Base-by-base conservation (phyloP, 176 grass and related monocot genomes). In the Olyra latifolia region DNA sequence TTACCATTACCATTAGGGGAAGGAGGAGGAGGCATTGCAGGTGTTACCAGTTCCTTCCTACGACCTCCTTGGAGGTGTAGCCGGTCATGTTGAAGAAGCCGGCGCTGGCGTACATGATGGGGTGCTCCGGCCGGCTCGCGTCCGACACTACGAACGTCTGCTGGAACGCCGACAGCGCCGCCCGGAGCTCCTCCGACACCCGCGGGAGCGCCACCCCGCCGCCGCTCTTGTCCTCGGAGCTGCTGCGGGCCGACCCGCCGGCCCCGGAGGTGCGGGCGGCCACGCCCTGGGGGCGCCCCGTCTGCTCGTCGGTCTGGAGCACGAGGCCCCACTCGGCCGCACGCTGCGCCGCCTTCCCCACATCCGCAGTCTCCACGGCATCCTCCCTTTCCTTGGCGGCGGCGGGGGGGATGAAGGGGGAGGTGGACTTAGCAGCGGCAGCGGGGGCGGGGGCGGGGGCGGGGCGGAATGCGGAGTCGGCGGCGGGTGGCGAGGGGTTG, bases 291-390 rank as follows among this genome's bases (percentile, higher is more conserved):
- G 84, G 86, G 19, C 38, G 79, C 63, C 95, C 92, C 11, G 95
- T 98, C 54, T 91, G 91, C 75, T 91, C 88, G 77, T 98, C 90
- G 10, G 88, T 98, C 22, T 78, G 88, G 62, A 98, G 86, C 75
- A 94, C 83, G 74, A 98, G 83, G n/a, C 92, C 95, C 95, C 95
- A 92, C 89, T 94, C 92, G 1, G 89, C 91, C 27, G 91, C 92
- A 39, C 95, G 50, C 76, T 92, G 83, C 10, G 92, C 81, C 3
- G 89, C 95, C 56, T 39, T 63, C 17, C 72, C 87, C 7, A 89
- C 91, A 47, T 93, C 87, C 47, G 30, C 73, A 11, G n/a, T 29
- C 4, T 28, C 82, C 16, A 42, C 88, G 6, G 9, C n/a, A 3
- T 17, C 65, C 11, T 35, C 32, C 32, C 5, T 35, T 4, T 35